These are phyloP conservation scores for Annulohypoxylon maeteangense DNA, from an alignment of 495 filamentous ascomycete species.

Conservation along the genomic window DNA sequence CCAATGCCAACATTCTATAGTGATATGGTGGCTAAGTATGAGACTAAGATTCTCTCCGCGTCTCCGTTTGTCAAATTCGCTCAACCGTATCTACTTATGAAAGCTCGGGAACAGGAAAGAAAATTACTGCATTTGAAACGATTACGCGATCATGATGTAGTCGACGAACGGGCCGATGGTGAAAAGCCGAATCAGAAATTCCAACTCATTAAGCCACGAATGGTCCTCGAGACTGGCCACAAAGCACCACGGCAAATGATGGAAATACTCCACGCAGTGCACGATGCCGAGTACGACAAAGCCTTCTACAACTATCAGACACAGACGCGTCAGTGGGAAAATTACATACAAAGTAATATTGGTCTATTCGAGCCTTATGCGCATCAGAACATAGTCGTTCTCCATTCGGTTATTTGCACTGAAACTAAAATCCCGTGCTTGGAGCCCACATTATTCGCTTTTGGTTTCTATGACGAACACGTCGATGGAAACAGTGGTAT, in stretches of 20 bases:
- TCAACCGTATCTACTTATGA: slow-evolving; percentile 91
- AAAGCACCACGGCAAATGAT: slow-evolving; percentile 84
- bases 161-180: slow-evolving; percentile 62
- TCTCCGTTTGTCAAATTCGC: slow-evolving; percentile 97
- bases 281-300: slow-evolving; percentile 96
- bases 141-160: slow-evolving; percentile 80
- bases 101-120: slow-evolving; percentile 88
- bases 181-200: slow-evolving; percentile 79
- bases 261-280: slow-evolving; percentile 92
- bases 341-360: slow-evolving; percentile 82
- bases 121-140: slow-evolving; percentile 80
- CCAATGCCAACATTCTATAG: slow-evolving; percentile 93
- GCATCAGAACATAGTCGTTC: slow-evolving; percentile 94
- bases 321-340: slow-evolving; percentile 95
- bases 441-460: slow-evolving; percentile 84
- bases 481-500: slow-evolving; percentile 66
- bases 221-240: slow-evolving; percentile 84
- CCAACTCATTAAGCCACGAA: slow-evolving; percentile 89
- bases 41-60: slow-evolving; percentile 92
- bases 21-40: slow-evolving; percentile 90
- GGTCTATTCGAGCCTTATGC: slow-evolving; percentile 92
- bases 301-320: slow-evolving; percentile 93
- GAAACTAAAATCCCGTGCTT: slow-evolving; percentile 89
- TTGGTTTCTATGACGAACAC: slow-evolving; percentile 94
- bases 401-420: slow-evolving; percentile 93